A percentile compares a stretch with the other conserved stretches of the same genome.
These are phyloP conservation scores for Bretschneidera sinensis DNA, from an alignment of 345 rosid species.

Conservation along the genomic window DNA sequence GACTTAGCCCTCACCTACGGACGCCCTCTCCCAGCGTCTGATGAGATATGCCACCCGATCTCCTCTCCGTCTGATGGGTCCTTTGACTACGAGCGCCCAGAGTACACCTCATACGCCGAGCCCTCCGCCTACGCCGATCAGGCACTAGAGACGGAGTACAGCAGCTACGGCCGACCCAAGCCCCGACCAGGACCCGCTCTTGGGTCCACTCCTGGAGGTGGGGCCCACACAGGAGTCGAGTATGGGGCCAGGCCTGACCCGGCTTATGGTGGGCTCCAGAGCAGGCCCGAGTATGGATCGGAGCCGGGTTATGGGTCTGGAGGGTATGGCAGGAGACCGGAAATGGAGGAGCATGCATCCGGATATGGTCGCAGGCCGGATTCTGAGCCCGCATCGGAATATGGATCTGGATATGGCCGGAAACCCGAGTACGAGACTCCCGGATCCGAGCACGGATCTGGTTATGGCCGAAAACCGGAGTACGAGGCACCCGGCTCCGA, in stretches of 20 bases:
- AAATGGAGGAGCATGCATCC: constrained; percentile 16
- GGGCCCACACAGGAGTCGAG: no score
- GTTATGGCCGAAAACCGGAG: constrained; percentile 31
- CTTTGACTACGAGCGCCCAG: constrained; percentile 66
- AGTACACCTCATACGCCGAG: constrained; percentile 51
- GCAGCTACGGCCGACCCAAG: constrained; percentile 76
- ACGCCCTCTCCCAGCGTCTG: constrained; percentile 67
- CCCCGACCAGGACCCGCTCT: constrained; percentile 54
- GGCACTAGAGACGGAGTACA: constrained; percentile 64
- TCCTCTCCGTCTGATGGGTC: constrained; percentile 36
- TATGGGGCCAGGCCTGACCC: constrained; percentile 12
- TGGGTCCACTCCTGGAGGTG: constrained; percentile 33
- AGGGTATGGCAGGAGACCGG: constrained; percentile 34
- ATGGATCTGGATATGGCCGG: constrained; percentile 20
- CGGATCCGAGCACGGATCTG: no score
- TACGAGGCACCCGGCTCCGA: constrained; percentile 17
- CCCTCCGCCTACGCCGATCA: constrained; percentile 74
- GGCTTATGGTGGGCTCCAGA: constrained; percentile 20
- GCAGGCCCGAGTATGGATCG: constrained; percentile 7
- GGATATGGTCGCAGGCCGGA: no score
- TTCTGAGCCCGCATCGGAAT: no score
- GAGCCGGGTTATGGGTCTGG: constrained; percentile 38
- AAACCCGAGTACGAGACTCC: constrained; percentile 17
- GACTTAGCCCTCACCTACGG: constrained; percentile 66
- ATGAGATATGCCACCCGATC: constrained; percentile 59